phyloP scores from a whole-genome alignment of 202 grass and related monocot species.

The Brachypodium distachyon region DNA sequence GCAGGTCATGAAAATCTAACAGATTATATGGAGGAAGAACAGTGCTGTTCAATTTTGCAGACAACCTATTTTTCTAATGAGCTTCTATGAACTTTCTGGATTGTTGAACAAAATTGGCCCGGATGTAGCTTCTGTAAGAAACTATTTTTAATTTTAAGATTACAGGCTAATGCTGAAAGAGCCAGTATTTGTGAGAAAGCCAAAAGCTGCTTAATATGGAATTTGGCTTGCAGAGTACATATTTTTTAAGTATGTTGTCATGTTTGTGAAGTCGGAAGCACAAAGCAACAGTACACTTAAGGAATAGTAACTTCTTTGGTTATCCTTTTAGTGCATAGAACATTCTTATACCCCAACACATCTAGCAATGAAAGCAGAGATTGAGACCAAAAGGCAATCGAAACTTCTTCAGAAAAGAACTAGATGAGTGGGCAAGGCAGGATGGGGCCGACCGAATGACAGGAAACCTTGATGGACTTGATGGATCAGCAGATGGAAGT shows the following conservation, averaged over 20 bases:
- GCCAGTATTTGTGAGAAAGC: neutral
- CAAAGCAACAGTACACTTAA: neutral
- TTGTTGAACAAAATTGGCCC: neutral
- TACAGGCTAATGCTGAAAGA: neutral
- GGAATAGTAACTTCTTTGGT: neutral
- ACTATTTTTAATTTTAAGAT: neutral
- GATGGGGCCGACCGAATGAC: neutral
- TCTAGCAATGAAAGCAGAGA: neutral
- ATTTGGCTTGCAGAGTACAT: neutral
- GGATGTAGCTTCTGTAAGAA: neutral
- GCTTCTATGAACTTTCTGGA: neutral
- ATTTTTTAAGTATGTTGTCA: slow-evolving; percentile 3
- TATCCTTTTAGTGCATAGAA: slow-evolving; percentile 1
- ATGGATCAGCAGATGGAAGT: neutral
- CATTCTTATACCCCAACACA: neutral
- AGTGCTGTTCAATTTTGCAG: neutral
- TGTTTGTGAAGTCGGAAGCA: neutral
- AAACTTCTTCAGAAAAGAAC: neutral
- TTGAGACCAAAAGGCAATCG: neutral
- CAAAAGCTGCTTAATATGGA: neutral
- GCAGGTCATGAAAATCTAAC: neutral
- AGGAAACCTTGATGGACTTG: neutral
- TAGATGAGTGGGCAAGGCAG: neutral
- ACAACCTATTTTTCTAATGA: neutral
- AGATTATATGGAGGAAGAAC: neutral